Evolutionary conservation across 176 grass and related monocot species (phyloP), one percentile per base, ranked within the genome.

Genomic region (Panicum miliaceum): DNA sequence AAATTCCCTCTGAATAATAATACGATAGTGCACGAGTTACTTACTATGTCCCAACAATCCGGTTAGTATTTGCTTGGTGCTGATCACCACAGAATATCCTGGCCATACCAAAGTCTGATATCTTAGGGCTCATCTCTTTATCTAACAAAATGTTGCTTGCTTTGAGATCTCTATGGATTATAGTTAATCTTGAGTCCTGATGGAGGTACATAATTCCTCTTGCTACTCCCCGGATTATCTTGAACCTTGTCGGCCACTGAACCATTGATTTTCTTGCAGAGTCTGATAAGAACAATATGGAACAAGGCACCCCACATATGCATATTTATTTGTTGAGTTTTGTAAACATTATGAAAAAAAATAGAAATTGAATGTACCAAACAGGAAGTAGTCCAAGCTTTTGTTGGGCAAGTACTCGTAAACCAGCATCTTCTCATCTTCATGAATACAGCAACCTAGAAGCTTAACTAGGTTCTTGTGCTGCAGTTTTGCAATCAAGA

Each of bases 201-300:
- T 90, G 89, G 29, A 90, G 89, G 50, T 87, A 91, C 20, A 87
- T 65, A 42, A 91, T 75, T 27, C 89, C 89, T 62, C 79, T 75
- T 62, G 67, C 84, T 43, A 87, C 19, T 0, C 89, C 85, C 43
- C 76, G n/a, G 16, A 84, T 87, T 71, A 91, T 91, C 32, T 46
- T 84, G 67, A 76, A 81, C 19, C 85, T 68, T 19, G 7, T 75
- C 0, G 38, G 32, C 89, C 89, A 91, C 29, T 84, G 81, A 61
- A 91, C 57, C 37, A 81, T 19, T 35, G 12, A 20, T 54, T 53
- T 68, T 14, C 66, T 77, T 25, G 40, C 18, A 18, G 29, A 6
- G 68, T 88, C 89, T 91, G 1, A 25, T 22, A 48, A 54, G 5
- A 82, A 16, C 12, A 25, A 10, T 13, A 76, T 12, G 0, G 1